Evolutionary conservation across 2,329 filamentous ascomycete species (phyloP).

Genomic region (Tolypocladium sp.): DNA sequence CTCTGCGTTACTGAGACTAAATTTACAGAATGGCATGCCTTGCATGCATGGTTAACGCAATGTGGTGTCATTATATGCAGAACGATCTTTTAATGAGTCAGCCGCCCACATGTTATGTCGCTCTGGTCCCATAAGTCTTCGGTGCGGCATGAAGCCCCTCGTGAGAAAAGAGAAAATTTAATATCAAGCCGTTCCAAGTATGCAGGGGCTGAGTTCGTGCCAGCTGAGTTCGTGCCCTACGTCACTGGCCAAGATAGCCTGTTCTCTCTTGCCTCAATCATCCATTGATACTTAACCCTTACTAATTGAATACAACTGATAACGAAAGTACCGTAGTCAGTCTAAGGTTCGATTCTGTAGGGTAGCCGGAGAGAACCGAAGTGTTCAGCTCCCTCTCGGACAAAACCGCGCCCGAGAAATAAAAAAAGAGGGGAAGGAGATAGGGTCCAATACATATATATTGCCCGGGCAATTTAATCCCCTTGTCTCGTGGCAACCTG

Average conservation of each 20-base stretch:
- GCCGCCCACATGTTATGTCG: not conserved
- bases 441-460: too few species aligned
- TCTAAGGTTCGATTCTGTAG: not conserved
- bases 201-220: not conserved
- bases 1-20: not conserved
- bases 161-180: not conserved
- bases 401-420: too few species aligned
- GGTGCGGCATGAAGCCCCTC: not conserved
- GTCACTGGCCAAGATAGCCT: not conserved
- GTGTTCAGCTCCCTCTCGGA: too few species aligned
- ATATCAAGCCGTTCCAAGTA: not conserved
- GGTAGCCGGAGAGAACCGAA: not conserved
- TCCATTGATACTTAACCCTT: not conserved
- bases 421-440: too few species aligned
- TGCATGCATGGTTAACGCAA: not conserved
- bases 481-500: too few species aligned
- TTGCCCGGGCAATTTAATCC: too few species aligned
- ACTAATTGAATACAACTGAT: not conserved
- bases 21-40: not conserved
- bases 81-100: not conserved
- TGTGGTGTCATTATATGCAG: not conserved
- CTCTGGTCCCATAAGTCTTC: not conserved
- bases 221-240: not conserved
- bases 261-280: not conserved
- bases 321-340: too few species aligned